Evolutionary conservation across 768 basidiomycete species (phyloP), one percentile per base, ranked within the genome.

Genomic region (Lyophyllum semitale): DNA sequence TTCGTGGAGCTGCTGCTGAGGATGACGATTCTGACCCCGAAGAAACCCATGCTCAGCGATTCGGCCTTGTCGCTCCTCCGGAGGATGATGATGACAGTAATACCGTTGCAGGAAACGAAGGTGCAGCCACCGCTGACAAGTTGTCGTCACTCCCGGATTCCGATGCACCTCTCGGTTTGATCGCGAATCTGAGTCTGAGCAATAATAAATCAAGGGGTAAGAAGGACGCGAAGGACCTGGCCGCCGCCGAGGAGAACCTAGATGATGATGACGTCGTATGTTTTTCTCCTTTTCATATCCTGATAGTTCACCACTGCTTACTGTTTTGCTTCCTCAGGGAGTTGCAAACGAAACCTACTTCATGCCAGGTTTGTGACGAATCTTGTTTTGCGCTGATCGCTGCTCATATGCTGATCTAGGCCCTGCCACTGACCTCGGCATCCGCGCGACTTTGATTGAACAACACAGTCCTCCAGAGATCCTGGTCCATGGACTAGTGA

Each of bases 281-380:
- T 70, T 68, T 73, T 37, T n/a, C n/a, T n/a, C n/a, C n/a, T n/a
- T n/a, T n/a, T n/a, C n/a, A n/a, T n/a, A n/a, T n/a, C n/a, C n/a
- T n/a, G n/a, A n/a, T n/a, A n/a, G n/a, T n/a, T n/a, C n/a, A n/a
- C n/a, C n/a, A n/a, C n/a, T n/a, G n/a, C n/a, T n/a, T n/a, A n/a
- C n/a, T 38, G 30, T 35, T 40, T 48, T 32, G 32, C 12, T 51
- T 42, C 47, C 46, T 55, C 37, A 90, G 87, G 91, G 91, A 20
- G 85, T 92, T 20, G 91, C 91, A 29, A 91, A 89, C 67, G 87
- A 84, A 65, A 83, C 79, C 47, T 93, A 87, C 64, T 93, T 92
- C 73, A 78, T 82, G 79, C 91, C 91, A 45, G 90, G 89, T 87
- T 35, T 42, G 44, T 62, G 18, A 42, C 47, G 51, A 50, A 40